Evolutionary conservation across 2,329 filamentous ascomycete species (phyloP), one percentile per base, ranked within the genome.

Genomic region (Aspergillus hortae): DNA sequence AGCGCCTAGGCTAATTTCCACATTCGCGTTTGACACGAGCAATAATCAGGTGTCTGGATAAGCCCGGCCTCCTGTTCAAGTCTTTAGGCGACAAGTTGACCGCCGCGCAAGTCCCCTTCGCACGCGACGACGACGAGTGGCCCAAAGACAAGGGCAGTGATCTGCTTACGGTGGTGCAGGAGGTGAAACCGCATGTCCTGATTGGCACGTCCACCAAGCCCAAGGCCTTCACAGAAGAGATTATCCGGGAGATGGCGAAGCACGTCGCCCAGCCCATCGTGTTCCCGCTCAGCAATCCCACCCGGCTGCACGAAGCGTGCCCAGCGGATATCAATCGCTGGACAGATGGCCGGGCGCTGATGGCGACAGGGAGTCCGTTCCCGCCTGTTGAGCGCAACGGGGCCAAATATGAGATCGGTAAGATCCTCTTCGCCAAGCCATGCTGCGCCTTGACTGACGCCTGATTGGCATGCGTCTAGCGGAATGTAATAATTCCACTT

Each of bases 401-500:
- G 0, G 74, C 72, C 40, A 74, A 77, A 60, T 79, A 79, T 49
- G 80, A 83, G 40, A 77, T 85, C 15, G 76, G 78, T 80, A 64
- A 63, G 7, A 6, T 4, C 9, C 33, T 15, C 15, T 11, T n/a
- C 35, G 14, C 25, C 21, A 17, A 27, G n/a, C 15, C 12, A 41
- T 3, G 14, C 15, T 21, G 30, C 6, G 25, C 17, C 33, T 32
- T 35, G n/a, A 25, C 44, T 52, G 68, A 70, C 55, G 74, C 80
- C 52, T 11, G 11, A 45, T 11, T 32, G n/a, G 43, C 21, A 54
- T 64, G 40, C 61, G 42, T 25, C 66, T 80, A 64, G 89, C 89
- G 21, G 90, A 95, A 70, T 95, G 91, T 74, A 95, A 95, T 74
- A 95, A 95, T 72, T 88, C 85, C 1, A 88, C 89, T 32, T 87